Evolutionary conservation across 805 yeast genomes (phyloP).

Genomic region (Myxozyma nipponensis): DNA sequence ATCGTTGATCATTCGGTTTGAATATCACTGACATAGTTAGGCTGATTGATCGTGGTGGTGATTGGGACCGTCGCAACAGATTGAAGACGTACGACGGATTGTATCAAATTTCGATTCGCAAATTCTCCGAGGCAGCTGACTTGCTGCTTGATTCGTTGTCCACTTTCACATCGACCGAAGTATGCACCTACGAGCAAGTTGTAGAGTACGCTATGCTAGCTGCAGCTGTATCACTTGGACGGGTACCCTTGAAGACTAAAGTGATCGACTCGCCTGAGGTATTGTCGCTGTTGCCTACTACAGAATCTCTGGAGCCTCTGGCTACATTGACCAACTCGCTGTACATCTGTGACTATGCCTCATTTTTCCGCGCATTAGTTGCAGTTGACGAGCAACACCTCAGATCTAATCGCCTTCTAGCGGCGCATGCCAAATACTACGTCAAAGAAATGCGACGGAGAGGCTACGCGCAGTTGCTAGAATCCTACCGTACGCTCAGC

Average conservation of each 20-base stretch:
- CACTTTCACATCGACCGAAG: conserved; percentile 89
- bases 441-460: too few species aligned
- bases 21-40: neutral
- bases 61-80: conserved; percentile 97
- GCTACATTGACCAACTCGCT: conserved; percentile 78
- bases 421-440: conserved; percentile 78
- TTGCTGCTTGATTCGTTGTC: conserved; percentile 86
- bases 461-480: too few species aligned
- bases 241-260: conserved; percentile 78
- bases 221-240: conserved; percentile 77
- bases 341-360: conserved; percentile 81
- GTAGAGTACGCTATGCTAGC: conserved; percentile 83
- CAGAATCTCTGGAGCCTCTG: conserved; percentile 72
- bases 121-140: conserved; percentile 79
- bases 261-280: conserved; percentile 93
- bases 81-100: conserved; percentile 89
- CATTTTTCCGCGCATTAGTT: conserved; percentile 71
- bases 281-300: conserved; percentile 68
- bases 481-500: too few species aligned
- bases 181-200: conserved; percentile 82
- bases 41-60: conserved; percentile 94
- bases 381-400: conserved; percentile 73
- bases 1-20: neutral
- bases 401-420: conserved; percentile 59
- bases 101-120: conserved; percentile 76